These are phyloP conservation scores for Phoma sp. DNA, from an alignment of 2,329 filamentous ascomycete genomes.

Conservation along the genomic window DNA sequence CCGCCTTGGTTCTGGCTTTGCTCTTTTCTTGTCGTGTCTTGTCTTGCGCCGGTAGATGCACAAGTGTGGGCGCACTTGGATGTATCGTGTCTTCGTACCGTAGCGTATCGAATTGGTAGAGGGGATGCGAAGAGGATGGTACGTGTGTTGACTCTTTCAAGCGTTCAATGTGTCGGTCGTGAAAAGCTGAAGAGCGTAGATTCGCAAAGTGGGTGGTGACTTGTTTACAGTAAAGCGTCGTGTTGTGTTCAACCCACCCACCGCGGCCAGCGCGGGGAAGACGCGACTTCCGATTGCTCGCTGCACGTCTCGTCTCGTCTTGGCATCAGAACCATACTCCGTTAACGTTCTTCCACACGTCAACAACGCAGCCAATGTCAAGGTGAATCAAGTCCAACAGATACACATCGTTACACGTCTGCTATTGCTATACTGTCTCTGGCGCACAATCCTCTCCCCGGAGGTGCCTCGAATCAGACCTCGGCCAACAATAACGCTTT, in stretches of 20 bases:
- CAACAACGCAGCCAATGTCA: neutral
- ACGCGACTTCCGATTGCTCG: slow-evolving; percentile 26
- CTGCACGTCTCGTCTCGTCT: slow-evolving; percentile 3
- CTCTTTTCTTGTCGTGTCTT: neutral
- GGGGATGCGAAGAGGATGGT: no score
- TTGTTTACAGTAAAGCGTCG: neutral
- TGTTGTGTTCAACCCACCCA: neutral
- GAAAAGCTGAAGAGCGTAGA: no score
- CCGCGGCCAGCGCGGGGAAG: slow-evolving; percentile 26
- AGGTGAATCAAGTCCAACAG: no score
- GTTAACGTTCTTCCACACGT: no score
- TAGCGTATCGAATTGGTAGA: no score
- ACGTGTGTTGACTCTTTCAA: no score
- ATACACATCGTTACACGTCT: neutral
- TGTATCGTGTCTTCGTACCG: no score
- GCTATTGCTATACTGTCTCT: slow-evolving; percentile 8
- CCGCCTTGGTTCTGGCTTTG: no score
- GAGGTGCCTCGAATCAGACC: neutral
- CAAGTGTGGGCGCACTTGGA: no score
- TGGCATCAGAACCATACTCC: neutral
- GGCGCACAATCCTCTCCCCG: neutral
- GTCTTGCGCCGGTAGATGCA: no score
- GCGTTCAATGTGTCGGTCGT: no score
- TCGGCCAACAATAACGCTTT: slow-evolving; percentile 8
- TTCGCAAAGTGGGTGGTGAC: no score